Base-by-base conservation (phyloP, 768 basidiomycete species). In the Lactarius sp. region DNA sequence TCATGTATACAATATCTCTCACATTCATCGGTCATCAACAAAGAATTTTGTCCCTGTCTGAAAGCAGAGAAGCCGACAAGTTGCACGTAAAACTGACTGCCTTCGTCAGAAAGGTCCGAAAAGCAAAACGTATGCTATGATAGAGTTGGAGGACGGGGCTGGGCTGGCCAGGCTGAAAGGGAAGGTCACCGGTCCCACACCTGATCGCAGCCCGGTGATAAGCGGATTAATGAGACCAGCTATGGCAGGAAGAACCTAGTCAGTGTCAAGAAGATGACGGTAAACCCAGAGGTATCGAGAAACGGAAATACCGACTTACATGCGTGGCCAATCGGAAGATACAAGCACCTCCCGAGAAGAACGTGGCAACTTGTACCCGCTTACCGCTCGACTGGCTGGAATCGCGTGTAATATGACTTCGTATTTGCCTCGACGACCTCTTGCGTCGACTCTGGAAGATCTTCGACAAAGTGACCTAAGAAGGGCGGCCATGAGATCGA, bases 401-500 rank as follows among this genome's bases (percentile, higher is more conserved):
- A 98, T 1, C 89, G 85, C 10, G 84, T 85, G 73, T 96, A 96
- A 70, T 86, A 88, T 47, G 85, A 83, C 71, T 96, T 96, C 2
- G 93, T 93, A 65, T 84, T 81, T 0, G 86, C 82, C 73, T 98
- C 94, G 0, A 94, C 85, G 67, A 88, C 83, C 70, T 98, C 96
- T 73, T 96, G 94, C 18, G 92, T 95, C 16, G 94, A 92, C 74
- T 98, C 96, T 0, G 95, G 91, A 9, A 97, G 82, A 69, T 94
- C 90, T 71, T 88, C 86, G 2, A 88, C 72, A 66, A 93, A 92
- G 2, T 83, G 84, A 27, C 92, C 95, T 95, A 44, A 18, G 18
- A 18, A 20, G 4, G 8, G 20, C 12, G 5, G 41, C 31, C 13
- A 54, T 59, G 20, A 59, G 39, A 14, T n/a, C 4, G 2, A 10